Base-by-base conservation (phyloP, 306 rosid species). In the Cicer bijugum region DNA sequence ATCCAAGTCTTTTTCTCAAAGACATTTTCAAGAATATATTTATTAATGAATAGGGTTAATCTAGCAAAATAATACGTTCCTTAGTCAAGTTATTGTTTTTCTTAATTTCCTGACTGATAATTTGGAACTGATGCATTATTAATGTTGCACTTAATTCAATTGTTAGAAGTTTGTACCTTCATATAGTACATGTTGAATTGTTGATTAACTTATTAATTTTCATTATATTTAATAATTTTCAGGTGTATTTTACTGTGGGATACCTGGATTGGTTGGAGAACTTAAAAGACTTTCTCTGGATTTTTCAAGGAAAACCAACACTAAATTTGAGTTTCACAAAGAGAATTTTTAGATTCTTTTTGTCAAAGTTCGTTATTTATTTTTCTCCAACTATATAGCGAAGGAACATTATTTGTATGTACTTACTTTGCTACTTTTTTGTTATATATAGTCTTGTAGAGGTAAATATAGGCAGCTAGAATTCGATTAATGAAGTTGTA, bases 191-290 rank as follows among this genome's bases (percentile, higher is more conserved):
- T 52, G 20, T 62, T 70, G 56, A 42, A 79, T 66, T 52, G 20
- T 62, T 70, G 56, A 42, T 83, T 66, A 17, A 10, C 80, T 76
- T 6, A 76, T 76, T 6, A 76, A 53, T 68, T 38, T 45, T 47
- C 12, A 9, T n/a, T 73, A 0, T 55, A 9, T 8, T 45, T 33
- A n/a, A 40, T 71, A 7, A 9, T 75, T 89, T 70, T n/a, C 85
- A 91, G 97, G 97, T 62, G 97, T 93, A 20, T 93, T 93, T 76
- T 91, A 93, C 80, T 91, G 97, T 78, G 98, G 97, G 28, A 88
- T 89, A 0, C 89, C 59, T 50, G 86, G 82, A 62, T 65, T 91
- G 82, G 93, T 83, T 19, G 91, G 96, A 58, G 92, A 93, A 70
- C 83, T 93, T 7, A 88, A 81, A 62, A 82, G 86, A 68, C 78